A percentile compares a stretch with the other conserved stretches of the same genome.
Evolutionary conservation across 1,284 basidiomycete genomes (phyloP).

Genomic region (Abortiporus biennis): DNA sequence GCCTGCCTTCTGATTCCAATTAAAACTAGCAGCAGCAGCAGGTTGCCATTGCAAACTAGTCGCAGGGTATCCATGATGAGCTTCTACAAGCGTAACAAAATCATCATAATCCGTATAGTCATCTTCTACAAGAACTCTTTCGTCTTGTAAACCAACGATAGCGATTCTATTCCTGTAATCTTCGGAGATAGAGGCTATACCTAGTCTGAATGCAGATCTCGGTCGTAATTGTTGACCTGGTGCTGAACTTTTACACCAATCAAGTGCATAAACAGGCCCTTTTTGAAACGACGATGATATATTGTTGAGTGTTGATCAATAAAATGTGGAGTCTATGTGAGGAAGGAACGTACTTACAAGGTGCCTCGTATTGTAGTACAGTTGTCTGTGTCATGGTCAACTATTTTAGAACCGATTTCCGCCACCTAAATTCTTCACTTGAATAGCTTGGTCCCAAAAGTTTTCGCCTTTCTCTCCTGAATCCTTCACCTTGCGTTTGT

Average conservation of each 20-base stretch:
- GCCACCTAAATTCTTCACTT: too few relatives aligned
- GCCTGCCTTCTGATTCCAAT: slow-evolving; percentile 58
- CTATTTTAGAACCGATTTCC: too few relatives aligned
- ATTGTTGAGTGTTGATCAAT: neutral
- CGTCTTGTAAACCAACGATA: slow-evolving; percentile 77
- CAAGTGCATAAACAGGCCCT: slow-evolving; percentile 81
- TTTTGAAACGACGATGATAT: too few relatives aligned
- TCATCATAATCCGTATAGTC: slow-evolving; percentile 77
- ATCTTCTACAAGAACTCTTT: slow-evolving; percentile 76
- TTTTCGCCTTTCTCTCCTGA: too few relatives aligned
- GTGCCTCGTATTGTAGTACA: slow-evolving; percentile 67
- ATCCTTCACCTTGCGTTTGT: too few relatives aligned
- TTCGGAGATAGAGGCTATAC: slow-evolving; percentile 74
- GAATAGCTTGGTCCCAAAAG: too few relatives aligned
- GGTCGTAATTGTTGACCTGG: slow-evolving; percentile 67
- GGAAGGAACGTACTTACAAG: slow-evolving; percentile 42
- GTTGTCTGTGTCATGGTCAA: slow-evolving; percentile 62
- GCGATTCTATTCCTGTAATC: slow-evolving; percentile 79
- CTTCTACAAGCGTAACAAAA: slow-evolving; percentile 76
- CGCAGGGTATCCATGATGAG: slow-evolving; percentile 79
- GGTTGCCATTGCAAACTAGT: slow-evolving; percentile 84
- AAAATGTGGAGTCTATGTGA: slow-evolving; percentile 4
- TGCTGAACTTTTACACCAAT: slow-evolving; percentile 79
- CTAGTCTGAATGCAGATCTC: slow-evolving; percentile 75
- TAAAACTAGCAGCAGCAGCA: slow-evolving; percentile 48